A percentile compares a stretch with the other conserved stretches of the same genome.
phyloP scores from a whole-genome alignment of 495 filamentous ascomycete species.

The Talaromyces stipitatus region DNA sequence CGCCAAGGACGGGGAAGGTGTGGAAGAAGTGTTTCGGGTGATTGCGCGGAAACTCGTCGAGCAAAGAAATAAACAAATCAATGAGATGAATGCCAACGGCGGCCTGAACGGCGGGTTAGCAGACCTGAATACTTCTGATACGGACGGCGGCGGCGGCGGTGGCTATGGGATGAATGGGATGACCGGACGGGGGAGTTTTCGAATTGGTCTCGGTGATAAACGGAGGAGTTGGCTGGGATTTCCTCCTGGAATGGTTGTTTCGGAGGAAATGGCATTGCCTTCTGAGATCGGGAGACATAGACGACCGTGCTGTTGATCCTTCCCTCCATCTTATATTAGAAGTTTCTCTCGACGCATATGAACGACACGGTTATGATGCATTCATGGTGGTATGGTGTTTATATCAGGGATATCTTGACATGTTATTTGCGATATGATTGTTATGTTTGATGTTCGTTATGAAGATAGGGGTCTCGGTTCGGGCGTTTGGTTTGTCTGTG shows the following conservation, averaged over 20 bases:
- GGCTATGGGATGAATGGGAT: slow-evolving; percentile 13
- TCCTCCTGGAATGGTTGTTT: slow-evolving; percentile 30
- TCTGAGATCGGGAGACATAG: neutral
- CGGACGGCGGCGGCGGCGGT: slow-evolving; percentile 17
- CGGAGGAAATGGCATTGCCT: slow-evolving; percentile 21
- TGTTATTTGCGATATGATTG: neutral
- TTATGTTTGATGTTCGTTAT: neutral
- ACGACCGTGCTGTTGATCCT: slow-evolving; percentile 5
- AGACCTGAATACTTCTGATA: slow-evolving; percentile 9
- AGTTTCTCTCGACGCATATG: neutral
- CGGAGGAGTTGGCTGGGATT: slow-evolving; percentile 47
- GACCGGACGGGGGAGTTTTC: slow-evolving; percentile 32
- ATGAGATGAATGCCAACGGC: slow-evolving; percentile 9
- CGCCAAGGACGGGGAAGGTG: slow-evolving; percentile 88
- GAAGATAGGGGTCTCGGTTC: neutral
- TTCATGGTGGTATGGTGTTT: neutral
- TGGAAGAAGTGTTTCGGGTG: slow-evolving; percentile 94
- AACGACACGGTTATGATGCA: neutral
- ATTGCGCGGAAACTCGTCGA: slow-evolving; percentile 93
- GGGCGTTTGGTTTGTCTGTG: neutral
- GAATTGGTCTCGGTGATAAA: slow-evolving; percentile 36
- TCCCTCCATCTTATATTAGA: neutral
- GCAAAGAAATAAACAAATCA: slow-evolving; percentile 56
- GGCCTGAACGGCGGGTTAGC: neutral
- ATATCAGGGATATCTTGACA: neutral